These are phyloP conservation scores for Beverwykella pulmonaria DNA, from an alignment of 495 filamentous ascomycete species.

Conservation along the genomic window DNA sequence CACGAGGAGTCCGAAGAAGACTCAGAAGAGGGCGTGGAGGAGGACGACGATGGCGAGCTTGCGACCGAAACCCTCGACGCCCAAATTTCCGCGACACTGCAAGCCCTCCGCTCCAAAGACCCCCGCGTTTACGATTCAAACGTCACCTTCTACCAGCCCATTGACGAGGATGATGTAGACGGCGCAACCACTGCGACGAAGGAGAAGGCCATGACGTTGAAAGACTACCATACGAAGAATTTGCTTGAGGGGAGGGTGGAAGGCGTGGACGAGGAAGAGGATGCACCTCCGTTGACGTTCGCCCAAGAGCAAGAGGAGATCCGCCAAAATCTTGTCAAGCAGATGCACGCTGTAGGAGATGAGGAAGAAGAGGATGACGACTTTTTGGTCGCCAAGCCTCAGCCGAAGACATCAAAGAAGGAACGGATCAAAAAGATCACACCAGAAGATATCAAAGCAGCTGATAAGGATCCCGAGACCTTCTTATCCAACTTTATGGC, in stretches of 20 bases:
- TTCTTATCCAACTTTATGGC: slow-evolving; percentile 89
- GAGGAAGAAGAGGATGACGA: slow-evolving; percentile 61
- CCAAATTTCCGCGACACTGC: slow-evolving; percentile 81
- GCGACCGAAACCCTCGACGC: slow-evolving; percentile 79
- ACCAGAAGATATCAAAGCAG: slow-evolving; percentile 67
- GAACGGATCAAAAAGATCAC: slow-evolving; percentile 48
- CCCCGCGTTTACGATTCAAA: slow-evolving; percentile 84
- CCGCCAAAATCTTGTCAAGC: slow-evolving; percentile 71
- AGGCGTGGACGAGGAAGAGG: slow-evolving; percentile 56
- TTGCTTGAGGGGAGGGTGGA: slow-evolving; percentile 68
- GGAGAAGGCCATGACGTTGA: slow-evolving; percentile 82
- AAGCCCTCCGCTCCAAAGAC: slow-evolving; percentile 86
- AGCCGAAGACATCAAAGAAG: slow-evolving; percentile 27
- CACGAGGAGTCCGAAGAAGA: slow-evolving; percentile 56
- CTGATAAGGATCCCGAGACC: slow-evolving; percentile 86
- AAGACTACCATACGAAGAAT: slow-evolving; percentile 88
- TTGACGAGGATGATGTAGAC: slow-evolving; percentile 55
- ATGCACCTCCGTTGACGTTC: slow-evolving; percentile 64
- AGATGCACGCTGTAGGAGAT: slow-evolving; percentile 72
- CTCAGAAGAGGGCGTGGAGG: slow-evolving; percentile 72
- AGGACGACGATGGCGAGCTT: slow-evolving; percentile 87
- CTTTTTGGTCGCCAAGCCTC: slow-evolving; percentile 60
- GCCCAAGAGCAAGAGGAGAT: slow-evolving; percentile 82
- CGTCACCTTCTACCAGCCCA: slow-evolving; percentile 70
- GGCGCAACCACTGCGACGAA: slow-evolving; percentile 52